A percentile compares a stretch with the other conserved stretches of the same genome.
Conservation (phyloP, 306 rosid genomes). For the Psophocarpus tetragonolobus region DNA sequence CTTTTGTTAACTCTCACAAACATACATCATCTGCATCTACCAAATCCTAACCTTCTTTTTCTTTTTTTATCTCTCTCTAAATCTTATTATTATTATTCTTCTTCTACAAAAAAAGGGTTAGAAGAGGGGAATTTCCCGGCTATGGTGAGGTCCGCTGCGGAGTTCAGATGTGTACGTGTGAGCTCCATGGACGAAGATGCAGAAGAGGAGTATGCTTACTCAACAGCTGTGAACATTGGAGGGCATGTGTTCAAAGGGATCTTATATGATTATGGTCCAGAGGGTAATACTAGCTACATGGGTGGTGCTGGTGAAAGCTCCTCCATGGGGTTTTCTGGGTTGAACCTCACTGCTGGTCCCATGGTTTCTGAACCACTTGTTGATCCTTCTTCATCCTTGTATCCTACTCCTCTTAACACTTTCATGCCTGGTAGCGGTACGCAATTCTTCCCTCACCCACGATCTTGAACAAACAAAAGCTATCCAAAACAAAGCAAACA, state of each 20-base stretch:
- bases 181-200: slow-evolving; percentile 63
- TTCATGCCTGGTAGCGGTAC: slow-evolving; percentile 94
- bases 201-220: slow-evolving; percentile 85
- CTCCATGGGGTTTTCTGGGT: slow-evolving; percentile 46
- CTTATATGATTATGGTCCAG: slow-evolving; percentile 83
- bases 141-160: slow-evolving; percentile 61
- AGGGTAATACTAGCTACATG: slow-evolving; percentile 30
- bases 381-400: slow-evolving; percentile 66
- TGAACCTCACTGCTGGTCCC: slow-evolving; percentile 55
- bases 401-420: slow-evolving; percentile 67
- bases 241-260: slow-evolving; percentile 90
- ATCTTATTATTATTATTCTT: too few relatives aligned
- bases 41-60: neutral
- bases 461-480: slow-evolving; percentile 63
- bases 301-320: slow-evolving; percentile 52
- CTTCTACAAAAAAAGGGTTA: slow-evolving; percentile 48
- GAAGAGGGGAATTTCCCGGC: slow-evolving; percentile 76
- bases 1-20: slow-evolving; percentile 1
- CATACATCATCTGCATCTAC: neutral
- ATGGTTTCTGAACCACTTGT: slow-evolving; percentile 39
- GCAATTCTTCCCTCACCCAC: slow-evolving; percentile 98
- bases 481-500: neutral
- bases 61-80: neutral
- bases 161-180: slow-evolving; percentile 80
- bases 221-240: slow-evolving; percentile 90